Base-by-base conservation (phyloP, 164 flowering plant species). In the Vitis rupestris region DNA sequence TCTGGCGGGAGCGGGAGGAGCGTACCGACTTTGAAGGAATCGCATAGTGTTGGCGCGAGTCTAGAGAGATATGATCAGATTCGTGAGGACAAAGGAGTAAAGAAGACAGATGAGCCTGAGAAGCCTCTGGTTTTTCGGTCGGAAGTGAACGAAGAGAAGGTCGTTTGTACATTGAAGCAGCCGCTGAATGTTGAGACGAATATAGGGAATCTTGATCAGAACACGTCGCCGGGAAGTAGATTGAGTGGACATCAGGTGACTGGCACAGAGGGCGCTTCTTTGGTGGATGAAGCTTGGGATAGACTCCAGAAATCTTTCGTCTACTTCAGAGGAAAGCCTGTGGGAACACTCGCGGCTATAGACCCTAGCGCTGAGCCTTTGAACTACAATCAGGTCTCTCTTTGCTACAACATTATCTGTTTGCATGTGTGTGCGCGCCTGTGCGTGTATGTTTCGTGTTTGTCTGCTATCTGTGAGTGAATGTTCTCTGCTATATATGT, bases 231-330 rank as follows among this genome's bases (percentile, higher is more conserved):
- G 2, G 67, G 10, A 62, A 48, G 23, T 48, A 50, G 71, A 19
- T 23, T 62, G 27, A 23, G 27, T 23, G 27, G 27, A 23, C 27
- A 23, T 23, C 27, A 23, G 27, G 27, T 23, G 15, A 58, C 58
- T 37, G 68, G 58, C 56, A 56, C 51, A 6, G 72, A 66, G 19
- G 29, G 74, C 55, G 59, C 14, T n/a, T 19, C 65, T 37, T 65
- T 78, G 74, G 30, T 72, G 61, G 81, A 69, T 9, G 85, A 82
- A 30, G 85, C 83, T 4, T 82, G 83, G 83, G 77, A 78, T 49
- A 63, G 62, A 29, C 72, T 82, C 59, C 63, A 44, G 37, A 75
- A 76, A 16, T 66, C 78, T 59, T 62, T 53, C n/a, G 83, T 82
- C 0, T 59, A 10, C 58, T 74, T 48, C 65, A 74, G 72, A 59